Percentiles rank a stretch among this genome's conserved stretches.
Conservation (phyloP, 805 yeast species). For the Lipomyces sp. region DNA sequence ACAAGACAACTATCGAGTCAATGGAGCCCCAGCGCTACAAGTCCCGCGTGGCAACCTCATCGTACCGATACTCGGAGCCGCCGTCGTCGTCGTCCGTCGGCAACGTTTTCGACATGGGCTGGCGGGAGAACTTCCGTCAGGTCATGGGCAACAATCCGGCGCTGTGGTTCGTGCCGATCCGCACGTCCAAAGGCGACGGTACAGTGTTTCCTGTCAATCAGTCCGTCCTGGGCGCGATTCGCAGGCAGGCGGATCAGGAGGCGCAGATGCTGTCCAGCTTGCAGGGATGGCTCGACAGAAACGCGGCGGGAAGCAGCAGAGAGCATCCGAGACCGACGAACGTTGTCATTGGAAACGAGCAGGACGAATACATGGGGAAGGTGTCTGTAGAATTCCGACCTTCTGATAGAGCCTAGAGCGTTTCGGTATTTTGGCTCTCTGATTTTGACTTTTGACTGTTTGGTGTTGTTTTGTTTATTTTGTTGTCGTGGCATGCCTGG, state of each 20-base stretch:
- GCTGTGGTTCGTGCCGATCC: slow-evolving; percentile 71
- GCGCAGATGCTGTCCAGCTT: slow-evolving; percentile 19
- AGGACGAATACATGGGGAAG: slow-evolving; percentile 23
- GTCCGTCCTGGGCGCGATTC: slow-evolving; percentile 33
- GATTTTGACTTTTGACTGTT: too few species aligned
- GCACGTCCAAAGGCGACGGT: slow-evolving; percentile 41
- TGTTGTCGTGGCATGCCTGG: too few species aligned
- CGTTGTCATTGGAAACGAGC: slow-evolving; percentile 12
- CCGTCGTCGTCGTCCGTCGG: slow-evolving; percentile 49
- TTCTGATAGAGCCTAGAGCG: not conserved
- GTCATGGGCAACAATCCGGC: slow-evolving; percentile 68
- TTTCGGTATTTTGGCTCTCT: not conserved
- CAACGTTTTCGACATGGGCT: slow-evolving; percentile 76
- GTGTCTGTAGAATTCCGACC: slow-evolving; percentile 28
- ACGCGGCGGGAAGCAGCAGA: not conserved
- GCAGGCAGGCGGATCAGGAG: slow-evolving; percentile 38
- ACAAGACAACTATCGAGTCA: slow-evolving; percentile 79
- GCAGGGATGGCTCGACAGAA: slow-evolving; percentile 13
- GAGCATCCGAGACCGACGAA: not conserved
- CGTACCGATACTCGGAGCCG: slow-evolving; percentile 42
- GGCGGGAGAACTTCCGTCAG: slow-evolving; percentile 54
- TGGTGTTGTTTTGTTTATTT: too few species aligned
- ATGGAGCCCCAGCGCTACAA: slow-evolving; percentile 41
- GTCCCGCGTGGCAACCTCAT: slow-evolving; percentile 36
- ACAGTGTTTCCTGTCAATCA: slow-evolving; percentile 37